A percentile compares a stretch with the other conserved stretches of the same genome.
Conservation (phyloP, 2,329 filamentous ascomycete genomes). For the Aspergillus latus region DNA sequence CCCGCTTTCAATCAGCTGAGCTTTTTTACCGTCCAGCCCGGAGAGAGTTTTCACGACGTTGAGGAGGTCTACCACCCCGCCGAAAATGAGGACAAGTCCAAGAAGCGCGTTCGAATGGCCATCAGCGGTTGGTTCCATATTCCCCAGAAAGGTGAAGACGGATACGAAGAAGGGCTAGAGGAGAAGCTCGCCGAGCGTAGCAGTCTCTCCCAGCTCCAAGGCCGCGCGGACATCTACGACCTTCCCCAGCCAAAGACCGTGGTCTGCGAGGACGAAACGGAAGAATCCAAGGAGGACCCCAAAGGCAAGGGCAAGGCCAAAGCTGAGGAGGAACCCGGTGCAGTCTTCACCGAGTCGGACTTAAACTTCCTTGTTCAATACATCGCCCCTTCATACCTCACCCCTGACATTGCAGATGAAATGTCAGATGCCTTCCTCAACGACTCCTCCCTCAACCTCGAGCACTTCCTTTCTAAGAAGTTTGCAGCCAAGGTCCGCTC, state of each 20-base stretch:
- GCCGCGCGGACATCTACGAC: slow-evolving; percentile 87
- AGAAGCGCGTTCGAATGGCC: slow-evolving; percentile 77
- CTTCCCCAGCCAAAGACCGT: slow-evolving; percentile 66
- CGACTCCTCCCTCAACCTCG: slow-evolving; percentile 80
- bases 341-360: slow-evolving; percentile 71
- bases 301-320: slow-evolving; percentile 41
- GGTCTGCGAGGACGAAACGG: slow-evolving; percentile 42
- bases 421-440: slow-evolving; percentile 77
- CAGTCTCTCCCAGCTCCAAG: slow-evolving; percentile 87
- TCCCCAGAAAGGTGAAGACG: slow-evolving; percentile 89
- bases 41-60: slow-evolving; percentile 97
- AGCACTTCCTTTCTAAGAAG: slow-evolving; percentile 73
- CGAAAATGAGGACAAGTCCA: slow-evolving; percentile 59
- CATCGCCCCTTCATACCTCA: slow-evolving; percentile 85
- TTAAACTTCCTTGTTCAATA: slow-evolving; percentile 88
- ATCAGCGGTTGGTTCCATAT: slow-evolving; percentile 99
- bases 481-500: slow-evolving; percentile 71
- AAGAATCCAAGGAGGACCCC: slow-evolving; percentile 27
- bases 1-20: slow-evolving; percentile 96
- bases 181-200: slow-evolving; percentile 86
- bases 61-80: slow-evolving; percentile 87
- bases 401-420: slow-evolving; percentile 83
- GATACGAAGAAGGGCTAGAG: slow-evolving; percentile 83
- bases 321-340: slow-evolving; percentile 50
- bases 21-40: slow-evolving; percentile 97